Percentiles rank a stretch among this genome's conserved stretches.
phyloP scores from a whole-genome alignment of 495 filamentous ascomycete species.

The Aspergillus cavernicola region DNA sequence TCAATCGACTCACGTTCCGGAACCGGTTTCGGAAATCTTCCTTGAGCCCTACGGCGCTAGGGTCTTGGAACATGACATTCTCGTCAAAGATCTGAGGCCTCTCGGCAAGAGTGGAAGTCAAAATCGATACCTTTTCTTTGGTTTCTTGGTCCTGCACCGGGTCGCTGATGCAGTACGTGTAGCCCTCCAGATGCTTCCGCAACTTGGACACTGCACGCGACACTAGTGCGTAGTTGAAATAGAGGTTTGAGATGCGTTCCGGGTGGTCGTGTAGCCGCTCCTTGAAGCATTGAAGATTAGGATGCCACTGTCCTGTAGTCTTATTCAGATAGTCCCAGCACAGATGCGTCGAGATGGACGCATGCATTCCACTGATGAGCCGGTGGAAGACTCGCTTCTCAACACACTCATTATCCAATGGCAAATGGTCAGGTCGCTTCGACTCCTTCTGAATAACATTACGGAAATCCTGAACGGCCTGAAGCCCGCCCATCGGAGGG shows the following conservation, averaged over 20 bases:
- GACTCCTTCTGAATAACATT: constrained; percentile 72
- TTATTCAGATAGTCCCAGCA: constrained; percentile 97
- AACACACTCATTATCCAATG: constrained; percentile 84
- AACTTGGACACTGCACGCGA: constrained; percentile 88
- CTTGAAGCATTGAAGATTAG: constrained; percentile 88
- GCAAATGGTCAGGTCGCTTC: constrained; percentile 61
- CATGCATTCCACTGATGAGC: constrained; percentile 95
- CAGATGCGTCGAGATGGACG: constrained; percentile 90
- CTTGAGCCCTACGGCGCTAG: constrained; percentile 69
- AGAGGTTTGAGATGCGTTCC: constrained; percentile 92
- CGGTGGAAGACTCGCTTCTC: constrained; percentile 98
- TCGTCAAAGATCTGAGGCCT: constrained; percentile 88
- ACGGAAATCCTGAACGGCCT: constrained; percentile 80
- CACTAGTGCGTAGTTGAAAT: constrained; percentile 96
- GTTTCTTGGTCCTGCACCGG: constrained; percentile 71
- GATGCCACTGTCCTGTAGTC: constrained; percentile 89
- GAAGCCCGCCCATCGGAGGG: constrained; percentile 31
- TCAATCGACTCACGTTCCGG: constrained; percentile 89
- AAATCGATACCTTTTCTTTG: constrained; percentile 68
- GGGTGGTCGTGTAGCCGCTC: constrained; percentile 76
- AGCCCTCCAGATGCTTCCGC: constrained; percentile 73
- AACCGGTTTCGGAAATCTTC: constrained; percentile 98
- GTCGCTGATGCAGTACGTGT: constrained; percentile 92
- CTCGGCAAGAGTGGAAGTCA: constrained; percentile 62
- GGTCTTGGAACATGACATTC: constrained; percentile 78